phyloP scores from a whole-genome alignment of 345 rosid genomes.

The Punica granatum region DNA sequence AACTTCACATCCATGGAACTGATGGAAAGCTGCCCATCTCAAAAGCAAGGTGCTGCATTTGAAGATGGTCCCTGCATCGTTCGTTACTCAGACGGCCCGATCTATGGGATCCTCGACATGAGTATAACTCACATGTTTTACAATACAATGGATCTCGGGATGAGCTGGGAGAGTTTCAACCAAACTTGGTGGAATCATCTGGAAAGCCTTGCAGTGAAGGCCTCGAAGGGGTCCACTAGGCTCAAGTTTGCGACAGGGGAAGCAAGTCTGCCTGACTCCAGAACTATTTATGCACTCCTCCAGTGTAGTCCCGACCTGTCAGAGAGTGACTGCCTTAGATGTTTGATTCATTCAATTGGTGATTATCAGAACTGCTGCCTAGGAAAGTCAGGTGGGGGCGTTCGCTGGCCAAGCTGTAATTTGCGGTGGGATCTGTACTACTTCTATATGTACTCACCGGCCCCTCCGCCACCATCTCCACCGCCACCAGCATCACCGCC shows the following conservation, averaged over 20 bases:
- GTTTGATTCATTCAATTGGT: slow-evolving; percentile 15
- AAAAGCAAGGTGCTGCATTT: slow-evolving; percentile 32
- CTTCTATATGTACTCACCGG: slow-evolving; percentile 21
- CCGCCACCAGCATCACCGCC: not conserved
- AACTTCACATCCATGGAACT: slow-evolving; percentile 11
- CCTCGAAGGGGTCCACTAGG: slow-evolving; percentile 20
- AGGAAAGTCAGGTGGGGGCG: slow-evolving; percentile 34
- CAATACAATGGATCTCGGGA: slow-evolving; percentile 6
- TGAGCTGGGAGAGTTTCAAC: slow-evolving; percentile 17
- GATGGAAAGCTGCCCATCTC: slow-evolving; percentile 22
- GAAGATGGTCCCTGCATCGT: slow-evolving; percentile 25
- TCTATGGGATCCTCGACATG: slow-evolving; percentile 22
- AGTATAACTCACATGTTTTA: not conserved
- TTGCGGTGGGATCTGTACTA: slow-evolving; percentile 42
- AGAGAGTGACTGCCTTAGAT: slow-evolving; percentile 20
- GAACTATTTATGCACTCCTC: slow-evolving; percentile 29
- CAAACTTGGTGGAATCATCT: slow-evolving; percentile 26
- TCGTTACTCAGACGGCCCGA: slow-evolving; percentile 26
- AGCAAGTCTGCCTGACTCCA: slow-evolving; percentile 2
- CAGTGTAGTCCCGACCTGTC: slow-evolving; percentile 58
- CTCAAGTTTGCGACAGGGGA: slow-evolving; percentile 33
- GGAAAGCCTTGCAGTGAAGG: slow-evolving; percentile 6
- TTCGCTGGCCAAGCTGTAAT: slow-evolving; percentile 35
- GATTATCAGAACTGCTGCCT: slow-evolving; percentile 13
- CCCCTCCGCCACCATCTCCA: slow-evolving; percentile 13